Conservation (phyloP, 129 eudicot genomes). For the Tagetes erecta region DNA sequence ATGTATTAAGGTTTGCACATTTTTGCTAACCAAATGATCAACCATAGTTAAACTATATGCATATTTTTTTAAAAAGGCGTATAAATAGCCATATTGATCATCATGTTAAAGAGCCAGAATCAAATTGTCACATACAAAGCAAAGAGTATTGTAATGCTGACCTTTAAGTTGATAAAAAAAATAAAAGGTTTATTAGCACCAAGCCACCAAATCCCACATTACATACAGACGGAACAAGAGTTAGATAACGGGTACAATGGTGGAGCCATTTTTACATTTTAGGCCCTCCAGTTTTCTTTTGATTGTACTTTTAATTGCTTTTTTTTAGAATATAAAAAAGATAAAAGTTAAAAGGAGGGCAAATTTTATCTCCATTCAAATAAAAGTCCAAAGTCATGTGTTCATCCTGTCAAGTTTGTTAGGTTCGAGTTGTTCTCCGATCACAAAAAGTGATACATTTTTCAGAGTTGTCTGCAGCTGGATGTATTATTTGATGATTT, state of each 20-base stretch:
- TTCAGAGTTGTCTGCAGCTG: too few relatives aligned
- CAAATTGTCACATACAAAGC: too few relatives aligned
- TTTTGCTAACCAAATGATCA: neutral
- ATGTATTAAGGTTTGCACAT: neutral
- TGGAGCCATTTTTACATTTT: conserved; percentile 32
- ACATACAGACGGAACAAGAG: neutral
- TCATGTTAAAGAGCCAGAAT: too few relatives aligned
- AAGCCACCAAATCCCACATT: neutral
- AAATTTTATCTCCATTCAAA: conserved; percentile 14
- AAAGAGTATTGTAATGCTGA: too few relatives aligned
- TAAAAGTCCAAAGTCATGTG: conserved; percentile 31
- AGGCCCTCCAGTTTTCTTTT: conserved; percentile 25
- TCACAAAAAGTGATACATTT: neutral
- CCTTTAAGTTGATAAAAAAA: too few relatives aligned
- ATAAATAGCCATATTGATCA: too few relatives aligned
- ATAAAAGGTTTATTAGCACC: neutral
- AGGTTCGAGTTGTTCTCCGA: conserved; percentile 31
- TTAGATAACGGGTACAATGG: conserved; percentile 29
- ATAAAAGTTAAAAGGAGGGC: conserved; percentile 28
- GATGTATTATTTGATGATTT: too few relatives aligned
- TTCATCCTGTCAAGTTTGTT: conserved; percentile 30
- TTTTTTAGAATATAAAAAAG: conserved; percentile 26
- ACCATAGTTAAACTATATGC: neutral
- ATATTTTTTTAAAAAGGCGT: too few relatives aligned
- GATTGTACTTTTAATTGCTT: conserved; percentile 26